Percentiles rank a stretch among this genome's conserved stretches.
These are phyloP conservation scores for Eucalyptus decipiens DNA, from an alignment of 345 rosid species.

Conservation along the genomic window DNA sequence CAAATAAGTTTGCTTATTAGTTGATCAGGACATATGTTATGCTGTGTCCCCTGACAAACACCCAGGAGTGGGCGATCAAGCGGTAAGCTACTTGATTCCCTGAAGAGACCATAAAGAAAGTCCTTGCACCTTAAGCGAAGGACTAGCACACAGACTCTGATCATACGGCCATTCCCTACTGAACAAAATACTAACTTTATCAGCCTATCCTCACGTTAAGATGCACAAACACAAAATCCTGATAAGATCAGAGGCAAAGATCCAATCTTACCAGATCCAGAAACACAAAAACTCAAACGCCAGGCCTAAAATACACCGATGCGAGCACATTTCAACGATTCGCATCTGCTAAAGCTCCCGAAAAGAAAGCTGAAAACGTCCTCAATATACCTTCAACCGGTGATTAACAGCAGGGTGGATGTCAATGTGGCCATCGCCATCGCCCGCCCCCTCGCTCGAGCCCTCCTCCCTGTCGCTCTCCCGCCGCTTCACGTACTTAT, in stretches of 20 bases:
- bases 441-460: constrained; percentile 35
- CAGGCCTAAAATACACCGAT: background rate
- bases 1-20: background rate
- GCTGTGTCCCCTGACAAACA: background rate
- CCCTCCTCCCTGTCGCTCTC: constrained; percentile 60
- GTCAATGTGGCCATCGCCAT: constrained; percentile 62
- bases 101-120: background rate
- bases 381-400: constrained; percentile 59
- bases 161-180: background rate
- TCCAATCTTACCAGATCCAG: background rate
- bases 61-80: background rate
- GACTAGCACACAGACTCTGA: background rate
- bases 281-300: background rate
- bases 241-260: background rate
- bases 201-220: background rate
- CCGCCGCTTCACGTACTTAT: constrained; percentile 78
- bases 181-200: background rate
- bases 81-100: background rate
- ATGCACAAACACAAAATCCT: background rate
- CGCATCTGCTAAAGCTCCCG: background rate
- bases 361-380: background rate
- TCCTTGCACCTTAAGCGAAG: background rate
- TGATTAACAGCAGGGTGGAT: constrained; percentile 98
- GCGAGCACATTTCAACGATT: background rate
- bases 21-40: background rate